phyloP scores from a whole-genome alignment of 441 rosid species.

The Omphalea diandra region DNA sequence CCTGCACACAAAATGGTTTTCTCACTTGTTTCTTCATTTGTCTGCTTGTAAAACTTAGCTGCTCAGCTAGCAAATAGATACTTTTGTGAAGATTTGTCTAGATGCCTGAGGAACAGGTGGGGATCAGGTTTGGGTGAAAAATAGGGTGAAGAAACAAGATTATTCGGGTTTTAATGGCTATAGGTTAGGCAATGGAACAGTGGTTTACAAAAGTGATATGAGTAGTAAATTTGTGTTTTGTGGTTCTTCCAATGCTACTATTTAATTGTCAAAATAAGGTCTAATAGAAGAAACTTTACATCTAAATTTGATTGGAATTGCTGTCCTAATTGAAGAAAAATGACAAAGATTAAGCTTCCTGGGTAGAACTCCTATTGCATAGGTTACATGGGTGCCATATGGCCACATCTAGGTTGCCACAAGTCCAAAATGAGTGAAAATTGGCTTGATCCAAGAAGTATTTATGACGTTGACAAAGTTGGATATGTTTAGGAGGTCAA shows the following conservation, averaged over 20 bases:
- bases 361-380: no score
- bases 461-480: no score
- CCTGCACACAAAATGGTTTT: background rate
- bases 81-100: background rate
- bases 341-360: background rate
- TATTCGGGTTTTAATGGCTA: no score
- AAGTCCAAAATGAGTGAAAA: no score
- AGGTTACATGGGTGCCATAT: no score
- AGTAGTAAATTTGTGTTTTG: background rate
- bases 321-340: slow-evolving; percentile 1
- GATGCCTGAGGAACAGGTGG: background rate
- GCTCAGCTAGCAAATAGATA: background rate
- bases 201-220: background rate
- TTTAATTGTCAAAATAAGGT: background rate
- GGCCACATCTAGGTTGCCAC: no score
- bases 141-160: no score
- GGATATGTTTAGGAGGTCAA: no score
- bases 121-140: background rate
- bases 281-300: background rate
- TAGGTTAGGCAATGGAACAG: no score
- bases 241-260: background rate
- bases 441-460: no score
- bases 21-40: no score
- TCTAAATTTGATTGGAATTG: background rate
- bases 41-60: background rate